A percentile compares a stretch with the other conserved stretches of the same genome.
These are phyloP conservation scores for Pseudocercospora eumusae DNA, from an alignment of 2,329 filamentous ascomycete species.

Conservation along the genomic window DNA sequence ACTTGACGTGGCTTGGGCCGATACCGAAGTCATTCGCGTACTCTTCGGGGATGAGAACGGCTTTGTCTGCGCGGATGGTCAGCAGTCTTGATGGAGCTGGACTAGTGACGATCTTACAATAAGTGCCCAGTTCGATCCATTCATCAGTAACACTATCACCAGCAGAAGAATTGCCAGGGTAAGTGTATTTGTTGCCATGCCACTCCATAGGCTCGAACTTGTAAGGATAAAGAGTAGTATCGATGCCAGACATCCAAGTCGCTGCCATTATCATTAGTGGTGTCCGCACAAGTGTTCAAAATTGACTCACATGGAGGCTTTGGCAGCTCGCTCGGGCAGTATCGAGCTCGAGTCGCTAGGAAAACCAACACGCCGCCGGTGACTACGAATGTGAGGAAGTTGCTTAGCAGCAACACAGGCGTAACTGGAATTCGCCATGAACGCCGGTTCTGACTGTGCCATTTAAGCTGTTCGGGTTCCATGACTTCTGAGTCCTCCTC, in stretches of 20 bases:
- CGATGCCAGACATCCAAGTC: neutral
- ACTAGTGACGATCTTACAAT: neutral
- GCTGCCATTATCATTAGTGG: neutral
- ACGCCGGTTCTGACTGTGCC: neutral
- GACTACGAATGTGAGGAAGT: neutral
- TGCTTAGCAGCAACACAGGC: neutral
- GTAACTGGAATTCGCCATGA: neutral
- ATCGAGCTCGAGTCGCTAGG: neutral
- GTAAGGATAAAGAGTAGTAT: neutral
- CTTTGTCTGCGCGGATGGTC: neutral
- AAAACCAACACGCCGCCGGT: neutral
- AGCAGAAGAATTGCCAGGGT: neutral
- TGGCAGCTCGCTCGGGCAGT: neutral
- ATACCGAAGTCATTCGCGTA: neutral
- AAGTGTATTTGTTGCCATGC: conserved; percentile 3
- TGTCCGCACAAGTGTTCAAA: neutral
- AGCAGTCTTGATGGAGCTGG: neutral
- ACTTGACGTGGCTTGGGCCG: neutral
- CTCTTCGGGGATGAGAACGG: neutral
- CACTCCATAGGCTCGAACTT: neutral
- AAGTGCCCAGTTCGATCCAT: neutral
- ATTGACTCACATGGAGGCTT: neutral
- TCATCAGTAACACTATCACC: neutral
- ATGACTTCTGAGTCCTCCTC: neutral
- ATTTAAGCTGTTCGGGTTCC: neutral